Percentiles rank a stretch among this genome's conserved stretches.
Conservation (phyloP, 495 filamentous ascomycete genomes). For the Aspergillus ostianus region DNA sequence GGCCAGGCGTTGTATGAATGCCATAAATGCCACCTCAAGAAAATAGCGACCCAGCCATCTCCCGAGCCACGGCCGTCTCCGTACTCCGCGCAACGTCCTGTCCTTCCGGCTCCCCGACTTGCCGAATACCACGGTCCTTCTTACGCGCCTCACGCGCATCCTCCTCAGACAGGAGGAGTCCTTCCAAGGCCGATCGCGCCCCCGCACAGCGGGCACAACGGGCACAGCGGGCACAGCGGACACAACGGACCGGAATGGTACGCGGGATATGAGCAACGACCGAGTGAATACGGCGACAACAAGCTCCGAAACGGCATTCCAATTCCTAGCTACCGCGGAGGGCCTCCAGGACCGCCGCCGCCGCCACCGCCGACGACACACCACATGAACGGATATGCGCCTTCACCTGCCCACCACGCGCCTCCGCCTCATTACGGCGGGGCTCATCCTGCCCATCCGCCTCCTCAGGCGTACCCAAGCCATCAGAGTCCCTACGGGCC, state of each 20-base stretch:
- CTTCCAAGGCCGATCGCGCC: constrained; percentile 34
- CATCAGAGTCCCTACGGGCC: constrained; percentile 46
- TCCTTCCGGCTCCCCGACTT: constrained; percentile 36
- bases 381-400: constrained; percentile 35
- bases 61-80: constrained; percentile 38
- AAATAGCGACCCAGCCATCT: constrained; percentile 32
- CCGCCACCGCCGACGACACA: constrained; percentile 19
- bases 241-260: constrained; percentile 23
- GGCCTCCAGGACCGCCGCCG: constrained; percentile 6
- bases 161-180: constrained; percentile 26
- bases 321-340: constrained; percentile 29
- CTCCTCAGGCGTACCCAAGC: constrained; percentile 34
- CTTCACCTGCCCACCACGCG: constrained; percentile 27
- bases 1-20: constrained; percentile 37
- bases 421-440: constrained; percentile 35
- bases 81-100: constrained; percentile 33
- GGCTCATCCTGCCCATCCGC: constrained; percentile 40
- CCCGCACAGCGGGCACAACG: constrained; percentile 22
- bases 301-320: constrained; percentile 39
- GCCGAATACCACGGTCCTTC: constrained; percentile 28
- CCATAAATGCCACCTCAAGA: constrained; percentile 54
- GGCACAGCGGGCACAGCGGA: constrained; percentile 24
- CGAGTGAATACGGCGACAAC: constrained; percentile 22
- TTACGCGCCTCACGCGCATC: constrained; percentile 34
- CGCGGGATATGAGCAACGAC: constrained; percentile 38